Evolutionary conservation across 176 grass and related monocot species (phyloP), one percentile per base, ranked within the genome.

Genomic region (Oryza coarctata): DNA sequence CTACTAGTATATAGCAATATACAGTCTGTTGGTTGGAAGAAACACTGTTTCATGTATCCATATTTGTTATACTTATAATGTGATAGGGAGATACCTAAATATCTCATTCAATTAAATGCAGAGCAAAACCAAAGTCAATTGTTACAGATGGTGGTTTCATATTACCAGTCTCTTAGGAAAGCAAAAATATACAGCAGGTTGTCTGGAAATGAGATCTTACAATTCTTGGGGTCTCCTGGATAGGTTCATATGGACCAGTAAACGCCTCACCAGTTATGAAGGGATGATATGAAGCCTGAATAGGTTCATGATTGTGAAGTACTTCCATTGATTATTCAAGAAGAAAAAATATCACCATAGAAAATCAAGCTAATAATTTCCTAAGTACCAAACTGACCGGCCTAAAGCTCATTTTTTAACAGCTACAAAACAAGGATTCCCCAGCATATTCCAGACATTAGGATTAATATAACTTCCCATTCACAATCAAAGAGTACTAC

Each of bases 231-330:
- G 93, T 92, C 78, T 96, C 97, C 18, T 71, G 89, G 43, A 74
- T 52, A 90, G 97, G 97, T 80, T 87, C 76, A 63, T 94, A 99
- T 34, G 93, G 91, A 77, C 83, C 85, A 63, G 73, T 92, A 68
- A 99, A 96, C 39, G 77, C 78, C 83, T 99, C 93, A 29, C 97
- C 93, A 80, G 97, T 99, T 77, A 96, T 90, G 87, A 99, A 99
- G 75, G 97, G 97, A 84, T 99, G 97, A 92, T 77, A 73, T 49
- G 91, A 88, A 74, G 97, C 97, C 97, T 99, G 85, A 90, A 91
- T 47, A 77, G 79, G 31, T 74, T 68, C n/a, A 68, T 61, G 76
- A 74, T 74, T 70, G 63, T 71, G 49, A 85, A 82, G 68, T 76
- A 55, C 70, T 82, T 65, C 78, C 38, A 30, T 40, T 68, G 25